Evolutionary conservation across 1,139 yeast genomes (phyloP).

Genomic region (Nakaseomyces delphensis): DNA sequence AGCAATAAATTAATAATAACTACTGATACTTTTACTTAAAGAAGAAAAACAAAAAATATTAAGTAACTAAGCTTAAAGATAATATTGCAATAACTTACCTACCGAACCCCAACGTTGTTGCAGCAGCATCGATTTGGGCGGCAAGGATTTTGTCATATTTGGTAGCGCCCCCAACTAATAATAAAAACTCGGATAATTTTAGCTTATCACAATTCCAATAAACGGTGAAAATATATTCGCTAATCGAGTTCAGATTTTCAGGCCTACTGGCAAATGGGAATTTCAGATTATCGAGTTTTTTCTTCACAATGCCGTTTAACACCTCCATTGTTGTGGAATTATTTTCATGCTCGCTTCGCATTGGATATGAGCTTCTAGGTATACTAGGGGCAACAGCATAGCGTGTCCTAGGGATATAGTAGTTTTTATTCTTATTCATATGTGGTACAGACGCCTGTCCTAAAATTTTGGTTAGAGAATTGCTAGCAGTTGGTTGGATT

Average conservation of each 20-base stretch:
- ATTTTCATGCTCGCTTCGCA: slow-evolving; percentile 7
- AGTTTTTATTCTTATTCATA: neutral
- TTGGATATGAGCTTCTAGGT: slow-evolving; percentile 1
- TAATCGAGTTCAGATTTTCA: slow-evolving; percentile 26
- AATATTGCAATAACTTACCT: slow-evolving; percentile 6
- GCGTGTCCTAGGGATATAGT: neutral
- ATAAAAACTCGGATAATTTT: slow-evolving; percentile 23
- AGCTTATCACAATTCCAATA: slow-evolving; percentile 30
- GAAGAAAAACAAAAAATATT: neutral
- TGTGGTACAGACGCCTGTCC: neutral
- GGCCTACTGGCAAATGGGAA: slow-evolving; percentile 31
- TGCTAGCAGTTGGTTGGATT: neutral
- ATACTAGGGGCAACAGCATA: neutral
- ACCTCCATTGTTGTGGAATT: slow-evolving; percentile 13
- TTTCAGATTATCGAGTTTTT: slow-evolving; percentile 29
- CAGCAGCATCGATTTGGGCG: slow-evolving; percentile 30
- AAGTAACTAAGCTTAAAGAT: neutral
- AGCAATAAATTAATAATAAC: too few species aligned
- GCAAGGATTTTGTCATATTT: slow-evolving; percentile 26
- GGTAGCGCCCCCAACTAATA: slow-evolving; percentile 22
- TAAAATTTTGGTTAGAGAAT: neutral
- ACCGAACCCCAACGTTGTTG: slow-evolving; percentile 30
- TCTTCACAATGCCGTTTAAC: slow-evolving; percentile 27
- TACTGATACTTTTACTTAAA: neutral
- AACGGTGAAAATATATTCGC: slow-evolving; percentile 32